These are phyloP conservation scores for Diaporthe sp. DNA, from an alignment of 2,329 filamentous ascomycete genomes.

Conservation along the genomic window DNA sequence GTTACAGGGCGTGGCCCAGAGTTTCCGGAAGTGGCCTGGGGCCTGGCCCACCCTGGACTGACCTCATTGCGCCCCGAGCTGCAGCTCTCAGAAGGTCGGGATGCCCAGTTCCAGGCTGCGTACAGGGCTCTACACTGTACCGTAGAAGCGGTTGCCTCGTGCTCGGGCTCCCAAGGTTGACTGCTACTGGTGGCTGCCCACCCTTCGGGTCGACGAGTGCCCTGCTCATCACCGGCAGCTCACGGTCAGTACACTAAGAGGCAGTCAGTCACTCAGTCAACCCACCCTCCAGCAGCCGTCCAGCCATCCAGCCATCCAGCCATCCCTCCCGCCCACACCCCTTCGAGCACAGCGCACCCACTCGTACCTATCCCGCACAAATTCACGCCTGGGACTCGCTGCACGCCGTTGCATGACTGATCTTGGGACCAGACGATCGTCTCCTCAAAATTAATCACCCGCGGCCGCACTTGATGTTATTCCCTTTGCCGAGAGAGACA, in stretches of 20 bases:
- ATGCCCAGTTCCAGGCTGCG: background rate
- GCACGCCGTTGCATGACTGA: conserved; percentile 6
- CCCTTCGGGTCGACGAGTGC: background rate
- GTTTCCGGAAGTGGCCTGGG: conserved; percentile 7
- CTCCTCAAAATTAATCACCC: conserved; percentile 2
- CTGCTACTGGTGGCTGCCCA: background rate
- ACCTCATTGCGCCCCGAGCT: conserved; percentile 7
- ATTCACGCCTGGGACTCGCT: conserved; percentile 5
- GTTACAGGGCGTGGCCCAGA: background rate
- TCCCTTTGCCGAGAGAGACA: conserved; percentile 14
- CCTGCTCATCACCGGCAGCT: background rate
- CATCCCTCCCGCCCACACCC: background rate
- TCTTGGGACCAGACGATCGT: conserved; percentile 18
- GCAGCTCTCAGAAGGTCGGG: background rate
- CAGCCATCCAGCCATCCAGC: background rate
- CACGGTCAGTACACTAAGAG: too few relatives aligned
- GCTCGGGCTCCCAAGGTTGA: background rate
- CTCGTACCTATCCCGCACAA: background rate
- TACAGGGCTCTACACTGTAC: background rate
- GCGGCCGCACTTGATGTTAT: background rate
- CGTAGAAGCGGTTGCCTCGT: background rate
- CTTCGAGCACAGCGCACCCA: background rate
- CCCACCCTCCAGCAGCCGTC: too few relatives aligned
- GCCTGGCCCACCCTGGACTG: conserved; percentile 3
- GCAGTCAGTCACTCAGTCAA: background rate